Base-by-base conservation (phyloP, 2,329 filamentous ascomycete species). In the Fusarium foetens region DNA sequence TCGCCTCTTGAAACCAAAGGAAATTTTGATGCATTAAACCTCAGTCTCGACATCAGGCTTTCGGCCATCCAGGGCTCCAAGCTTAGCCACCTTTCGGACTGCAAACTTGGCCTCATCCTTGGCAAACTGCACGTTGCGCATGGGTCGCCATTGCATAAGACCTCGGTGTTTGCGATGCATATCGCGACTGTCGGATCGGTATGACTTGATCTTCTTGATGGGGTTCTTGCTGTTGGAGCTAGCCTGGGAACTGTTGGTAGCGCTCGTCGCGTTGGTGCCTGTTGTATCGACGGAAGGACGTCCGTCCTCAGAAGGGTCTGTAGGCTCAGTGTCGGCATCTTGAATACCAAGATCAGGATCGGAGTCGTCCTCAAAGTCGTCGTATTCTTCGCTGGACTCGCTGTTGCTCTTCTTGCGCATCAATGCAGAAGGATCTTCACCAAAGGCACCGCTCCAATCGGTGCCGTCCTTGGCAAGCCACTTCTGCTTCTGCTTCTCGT, bases 91-190 rank as follows among this genome's bases (percentile, higher is more conserved):
- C 80, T 93, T 93, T 48, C 91, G 86, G 9, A 94, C 81, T 0
- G 93, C 94, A 82, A 91, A 95, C 76, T 92, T 92, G 1, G 93
- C 90, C 84, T 98, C 93, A 76, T 98, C 88, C 83, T 96, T 97
- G 46, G 92, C 95, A 80, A 98, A 98, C 73, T 91, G 90, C 27
- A 90, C 86, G 79, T 97, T 97, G 43, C 95, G 87, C 79, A 95
- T 93, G 0, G 95, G 95, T 78, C 91, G 93, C 94, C 95, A 98
- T 81, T 98, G 95, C 94, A 98, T 97, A 79, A 97, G 77, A 0
- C 95, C 95, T 16, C 95, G 88, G 75, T 98, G 94, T 83, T 95
- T 94, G 1, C 95, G 89, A 80, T 95, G 92, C 79, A 98, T 86
- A 49, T 93, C 90, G 70, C 92, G 90, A 78, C 91, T 94, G 70